A percentile compares a stretch with the other conserved stretches of the same genome.
Conservation (phyloP, 2,329 filamentous ascomycete genomes). For the Bipolaris gigantea region DNA sequence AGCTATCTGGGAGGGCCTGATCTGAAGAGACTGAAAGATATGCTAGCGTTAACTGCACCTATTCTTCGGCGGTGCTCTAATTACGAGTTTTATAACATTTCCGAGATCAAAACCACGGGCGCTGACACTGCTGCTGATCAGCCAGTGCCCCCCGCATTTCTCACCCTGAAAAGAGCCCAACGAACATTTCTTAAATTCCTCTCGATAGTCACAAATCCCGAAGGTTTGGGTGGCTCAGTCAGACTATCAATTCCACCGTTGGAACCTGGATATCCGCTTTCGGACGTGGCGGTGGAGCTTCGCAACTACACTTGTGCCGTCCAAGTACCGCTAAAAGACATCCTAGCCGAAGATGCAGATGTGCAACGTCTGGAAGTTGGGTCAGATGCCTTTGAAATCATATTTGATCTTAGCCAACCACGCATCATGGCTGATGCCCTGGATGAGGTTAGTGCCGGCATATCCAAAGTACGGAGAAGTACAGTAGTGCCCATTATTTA, state of each 20-base stretch:
- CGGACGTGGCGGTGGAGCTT: slow-evolving; percentile 61
- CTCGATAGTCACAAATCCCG: slow-evolving; percentile 59
- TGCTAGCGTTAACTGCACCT: slow-evolving; percentile 60
- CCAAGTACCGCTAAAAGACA: slow-evolving; percentile 60
- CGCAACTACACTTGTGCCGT: slow-evolving; percentile 69
- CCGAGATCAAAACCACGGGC: slow-evolving; percentile 51
- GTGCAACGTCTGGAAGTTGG: slow-evolving; percentile 68
- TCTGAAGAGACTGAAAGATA: slow-evolving; percentile 58
- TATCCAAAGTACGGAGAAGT: slow-evolving; percentile 64
- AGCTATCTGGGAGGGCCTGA: slow-evolving; percentile 60
- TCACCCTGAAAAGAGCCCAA: slow-evolving; percentile 69
- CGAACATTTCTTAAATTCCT: slow-evolving; percentile 71
- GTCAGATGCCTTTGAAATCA: slow-evolving; percentile 67
- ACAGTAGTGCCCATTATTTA: slow-evolving; percentile 58
- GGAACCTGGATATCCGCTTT: slow-evolving; percentile 67
- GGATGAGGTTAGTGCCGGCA: slow-evolving; percentile 57
- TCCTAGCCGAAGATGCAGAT: slow-evolving; percentile 59
- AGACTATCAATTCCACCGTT: slow-evolving; percentile 53
- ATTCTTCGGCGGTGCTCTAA: slow-evolving; percentile 70
- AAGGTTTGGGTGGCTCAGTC: slow-evolving; percentile 41
- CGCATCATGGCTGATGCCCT: slow-evolving; percentile 18
- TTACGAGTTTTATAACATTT: slow-evolving; percentile 75
- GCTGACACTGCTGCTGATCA: slow-evolving; percentile 23
- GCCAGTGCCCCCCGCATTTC: slow-evolving; percentile 57
- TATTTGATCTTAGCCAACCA: slow-evolving; percentile 48